Evolutionary conservation across 768 basidiomycete species (phyloP), one percentile per base, ranked within the genome.

Genomic region (Podaxis carcinomalis): DNA sequence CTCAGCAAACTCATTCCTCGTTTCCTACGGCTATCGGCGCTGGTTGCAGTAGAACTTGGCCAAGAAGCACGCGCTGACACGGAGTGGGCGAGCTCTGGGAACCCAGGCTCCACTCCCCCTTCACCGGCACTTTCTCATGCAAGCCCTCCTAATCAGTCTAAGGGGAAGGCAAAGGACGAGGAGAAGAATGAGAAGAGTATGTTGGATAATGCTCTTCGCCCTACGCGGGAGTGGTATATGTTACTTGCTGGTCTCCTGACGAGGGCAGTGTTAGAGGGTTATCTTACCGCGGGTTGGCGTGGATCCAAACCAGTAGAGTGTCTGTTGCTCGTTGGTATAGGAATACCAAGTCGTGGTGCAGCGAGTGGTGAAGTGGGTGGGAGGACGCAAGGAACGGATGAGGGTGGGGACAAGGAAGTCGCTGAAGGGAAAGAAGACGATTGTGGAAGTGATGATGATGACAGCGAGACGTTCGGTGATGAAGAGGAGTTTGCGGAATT

Each of bases 251-350:
- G 89, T 1, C 75, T 95, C 23, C 76, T 93, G 28, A 92, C 92
- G 4, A 83, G 92, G n/a, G 91, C 91, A 0, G 89, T 86, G 19
- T 73, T 95, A 55, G 92, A 95, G 68, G 93, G 93, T 0, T 95
- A 94, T 68, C 78, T 94, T 49, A 86, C 85, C 1, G 88, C 85
- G 9, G 88, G 89, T 0, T 95, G 93, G 93, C 81, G 79, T 28
- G 92, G 93, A 0, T 74, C 82, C 0, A 82, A 85, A 40, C 85
- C 87, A 4, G 80, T 86, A 9, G 87, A 91, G 66, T 84, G 88
- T 62, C 72, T 95, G 58, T 73, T 94, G 51, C 85, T 87, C 1
- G 81, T 93, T 23, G 93, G 92, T 1, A 72, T 89, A 47, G 83
- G 85, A 6, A 72, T 81, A 21, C 70, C 70, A 28, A 69, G 71